Evolutionary conservation across 805 yeast genomes (phyloP).

Genomic region (Alloascoidea hylecoeti): DNA sequence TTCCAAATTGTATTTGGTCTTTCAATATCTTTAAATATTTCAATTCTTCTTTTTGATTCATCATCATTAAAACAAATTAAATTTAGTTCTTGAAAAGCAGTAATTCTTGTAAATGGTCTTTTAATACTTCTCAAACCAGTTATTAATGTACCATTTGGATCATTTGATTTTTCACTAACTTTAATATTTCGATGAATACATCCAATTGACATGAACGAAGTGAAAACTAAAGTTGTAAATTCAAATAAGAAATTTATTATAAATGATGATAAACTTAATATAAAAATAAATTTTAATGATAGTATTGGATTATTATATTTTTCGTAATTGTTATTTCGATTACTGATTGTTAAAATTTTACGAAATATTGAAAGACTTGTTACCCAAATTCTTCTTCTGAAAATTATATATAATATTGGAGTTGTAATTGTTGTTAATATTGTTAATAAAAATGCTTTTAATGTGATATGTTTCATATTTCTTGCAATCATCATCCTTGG

Average conservation of each 20-base stretch:
- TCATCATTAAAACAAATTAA: conserved; percentile 13
- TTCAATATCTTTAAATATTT: conserved; percentile 20
- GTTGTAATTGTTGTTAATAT: background rate
- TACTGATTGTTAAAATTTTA: background rate
- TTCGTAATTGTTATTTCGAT: background rate
- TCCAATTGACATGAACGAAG: conserved; percentile 19
- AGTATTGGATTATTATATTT: background rate
- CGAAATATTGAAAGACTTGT: background rate
- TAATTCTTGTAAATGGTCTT: conserved; percentile 13
- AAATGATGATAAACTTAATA: background rate
- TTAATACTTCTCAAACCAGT: conserved; percentile 17
- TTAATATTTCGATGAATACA: conserved; percentile 17
- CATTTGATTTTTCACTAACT: conserved; percentile 14
- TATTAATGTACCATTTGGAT: conserved; percentile 21
- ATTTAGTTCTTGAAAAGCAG: conserved; percentile 23
- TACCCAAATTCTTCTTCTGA: background rate
- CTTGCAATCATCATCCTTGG: background rate
- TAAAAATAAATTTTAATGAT: no score
- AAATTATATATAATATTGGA: background rate
- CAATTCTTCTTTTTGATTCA: conserved; percentile 15
- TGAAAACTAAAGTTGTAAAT: conserved; percentile 13
- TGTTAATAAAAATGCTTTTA: background rate
- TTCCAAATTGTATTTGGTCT: conserved; percentile 18
- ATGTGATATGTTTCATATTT: background rate
- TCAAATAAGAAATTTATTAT: background rate